Conservation (phyloP, 352 stramenopile species). For the Pythium brachiatum region DNA sequence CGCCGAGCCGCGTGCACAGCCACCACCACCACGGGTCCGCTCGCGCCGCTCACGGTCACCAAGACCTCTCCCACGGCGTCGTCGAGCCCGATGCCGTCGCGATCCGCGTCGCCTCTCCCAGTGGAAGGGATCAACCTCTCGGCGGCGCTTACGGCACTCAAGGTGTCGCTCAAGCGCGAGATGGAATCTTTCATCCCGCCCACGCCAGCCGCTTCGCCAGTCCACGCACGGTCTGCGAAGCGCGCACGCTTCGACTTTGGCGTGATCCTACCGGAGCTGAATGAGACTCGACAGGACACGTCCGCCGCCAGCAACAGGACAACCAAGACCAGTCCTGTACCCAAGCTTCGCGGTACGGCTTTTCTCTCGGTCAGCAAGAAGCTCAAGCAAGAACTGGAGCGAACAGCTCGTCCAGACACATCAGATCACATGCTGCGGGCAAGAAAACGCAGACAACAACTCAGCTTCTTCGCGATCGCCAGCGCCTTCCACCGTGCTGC, state of each 20-base stretch:
- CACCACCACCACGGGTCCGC: slow-evolving; percentile 3
- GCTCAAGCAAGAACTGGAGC: slow-evolving; percentile 72
- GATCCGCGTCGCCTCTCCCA: slow-evolving; percentile 4
- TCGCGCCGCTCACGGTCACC: slow-evolving; percentile 5
- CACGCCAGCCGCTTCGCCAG: slow-evolving; percentile 65
- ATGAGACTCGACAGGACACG: slow-evolving; percentile 11
- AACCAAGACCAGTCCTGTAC: slow-evolving; percentile 33
- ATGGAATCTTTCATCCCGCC: slow-evolving; percentile 67
- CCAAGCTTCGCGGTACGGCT: slow-evolving; percentile 40
- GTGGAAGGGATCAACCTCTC: slow-evolving; percentile 50
- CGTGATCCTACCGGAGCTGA: slow-evolving; percentile 26
- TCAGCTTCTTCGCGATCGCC: slow-evolving; percentile 81
- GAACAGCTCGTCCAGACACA: slow-evolving; percentile 36
- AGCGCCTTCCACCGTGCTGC: slow-evolving; percentile 76
- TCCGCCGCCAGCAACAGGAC: slow-evolving; percentile 7
- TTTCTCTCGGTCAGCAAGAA: slow-evolving; percentile 69
- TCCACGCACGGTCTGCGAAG: slow-evolving; percentile 47
- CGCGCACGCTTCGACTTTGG: slow-evolving; percentile 58
- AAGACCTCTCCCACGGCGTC: slow-evolving; percentile 15
- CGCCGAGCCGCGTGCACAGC: slow-evolving; percentile 8
- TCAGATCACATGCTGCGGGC: slow-evolving; percentile 43
- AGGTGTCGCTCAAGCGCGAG: slow-evolving; percentile 75
- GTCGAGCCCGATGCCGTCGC: slow-evolving; percentile 9
- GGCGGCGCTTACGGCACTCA: slow-evolving; percentile 57
- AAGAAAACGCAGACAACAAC: slow-evolving; percentile 59